A percentile compares a stretch with the other conserved stretches of the same genome.
Evolutionary conservation across 306 rosid genomes (phyloP).

Genomic region (Canavalia ensiformis): DNA sequence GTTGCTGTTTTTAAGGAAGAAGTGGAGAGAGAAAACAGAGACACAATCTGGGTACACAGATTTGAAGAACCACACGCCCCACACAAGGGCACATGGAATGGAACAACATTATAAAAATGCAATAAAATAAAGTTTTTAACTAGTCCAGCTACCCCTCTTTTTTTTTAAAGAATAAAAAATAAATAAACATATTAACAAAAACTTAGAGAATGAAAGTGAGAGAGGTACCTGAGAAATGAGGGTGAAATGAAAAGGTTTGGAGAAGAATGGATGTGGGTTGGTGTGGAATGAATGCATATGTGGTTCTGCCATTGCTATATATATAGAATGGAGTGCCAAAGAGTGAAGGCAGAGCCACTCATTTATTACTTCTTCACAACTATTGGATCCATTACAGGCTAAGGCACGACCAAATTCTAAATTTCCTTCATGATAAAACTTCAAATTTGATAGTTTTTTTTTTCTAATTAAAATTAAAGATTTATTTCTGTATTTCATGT

Average conservation of each 20-base stretch:
- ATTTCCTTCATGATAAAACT: no score
- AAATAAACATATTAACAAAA: background rate
- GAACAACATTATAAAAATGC: conserved; percentile 20
- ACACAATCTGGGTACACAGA: conserved; percentile 16
- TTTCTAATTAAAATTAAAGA: no score
- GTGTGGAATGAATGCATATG: background rate
- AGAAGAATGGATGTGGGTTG: background rate
- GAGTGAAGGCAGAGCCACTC: conserved; percentile 41
- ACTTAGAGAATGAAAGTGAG: no score
- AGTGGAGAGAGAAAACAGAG: background rate
- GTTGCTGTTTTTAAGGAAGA: conserved; percentile 36
- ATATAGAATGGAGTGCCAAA: conserved; percentile 29
- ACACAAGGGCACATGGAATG: conserved; percentile 25
- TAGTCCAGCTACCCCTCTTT: background rate
- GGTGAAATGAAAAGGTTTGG: conserved; percentile 6
- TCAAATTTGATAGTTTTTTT: no score
- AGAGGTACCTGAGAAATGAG: conserved; percentile 30
- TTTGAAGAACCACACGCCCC: conserved; percentile 11
- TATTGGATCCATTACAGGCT: conserved; percentile 25
- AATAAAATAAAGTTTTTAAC: conserved; percentile 13
- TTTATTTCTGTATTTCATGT: no score
- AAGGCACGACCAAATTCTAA: no score
- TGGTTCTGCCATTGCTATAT: conserved; percentile 44
- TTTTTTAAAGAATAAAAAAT: background rate
- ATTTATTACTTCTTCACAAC: conserved; percentile 20